A percentile compares a stretch with the other conserved stretches of the same genome.
These are phyloP conservation scores for Colletotrichum lini DNA, from an alignment of 2,329 filamentous ascomycete genomes.

Conservation along the genomic window DNA sequence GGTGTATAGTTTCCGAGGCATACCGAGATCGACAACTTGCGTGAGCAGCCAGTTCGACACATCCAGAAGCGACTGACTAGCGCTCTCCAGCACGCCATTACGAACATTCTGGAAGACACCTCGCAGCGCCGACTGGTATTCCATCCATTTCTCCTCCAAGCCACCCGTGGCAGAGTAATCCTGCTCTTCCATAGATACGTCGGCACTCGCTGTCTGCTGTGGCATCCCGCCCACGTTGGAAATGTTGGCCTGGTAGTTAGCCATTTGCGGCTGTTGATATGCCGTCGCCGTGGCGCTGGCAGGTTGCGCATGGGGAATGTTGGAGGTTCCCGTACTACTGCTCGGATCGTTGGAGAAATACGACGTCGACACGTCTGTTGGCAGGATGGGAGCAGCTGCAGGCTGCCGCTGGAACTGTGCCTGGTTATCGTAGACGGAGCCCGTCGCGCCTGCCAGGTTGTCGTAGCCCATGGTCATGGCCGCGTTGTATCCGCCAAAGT, in stretches of 20 bases:
- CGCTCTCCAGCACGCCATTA: conserved; percentile 63
- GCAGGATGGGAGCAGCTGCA: conserved; percentile 83
- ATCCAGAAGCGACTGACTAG: conserved; percentile 66
- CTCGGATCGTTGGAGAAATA: conserved; percentile 82
- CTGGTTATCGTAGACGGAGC: conserved; percentile 81
- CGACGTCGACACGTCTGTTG: conserved; percentile 76
- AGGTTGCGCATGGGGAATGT: conserved; percentile 65
- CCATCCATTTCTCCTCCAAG: conserved; percentile 78
- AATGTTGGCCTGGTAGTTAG: conserved; percentile 65
- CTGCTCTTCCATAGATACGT: conserved; percentile 70
- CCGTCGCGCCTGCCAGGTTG: conserved; percentile 45
- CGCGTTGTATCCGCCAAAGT: conserved; percentile 72
- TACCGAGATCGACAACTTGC: conserved; percentile 70
- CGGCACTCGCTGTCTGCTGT: conserved; percentile 54
- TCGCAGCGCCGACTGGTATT: conserved; percentile 73
- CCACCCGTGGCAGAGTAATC: conserved; percentile 69
- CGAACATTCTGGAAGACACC: conserved; percentile 81
- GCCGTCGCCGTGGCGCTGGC: conserved; percentile 67
- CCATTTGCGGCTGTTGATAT: conserved; percentile 75
- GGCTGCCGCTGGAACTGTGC: conserved; percentile 84
- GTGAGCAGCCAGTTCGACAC: conserved; percentile 71
- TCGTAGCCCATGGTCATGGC: conserved; percentile 79
- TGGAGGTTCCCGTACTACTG: conserved; percentile 71
- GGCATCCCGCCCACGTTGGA: conserved; percentile 63
- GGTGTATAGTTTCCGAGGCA: conserved; percentile 45